Base-by-base conservation (phyloP, 805 yeast genomes). In the Ogataea neopini region DNA sequence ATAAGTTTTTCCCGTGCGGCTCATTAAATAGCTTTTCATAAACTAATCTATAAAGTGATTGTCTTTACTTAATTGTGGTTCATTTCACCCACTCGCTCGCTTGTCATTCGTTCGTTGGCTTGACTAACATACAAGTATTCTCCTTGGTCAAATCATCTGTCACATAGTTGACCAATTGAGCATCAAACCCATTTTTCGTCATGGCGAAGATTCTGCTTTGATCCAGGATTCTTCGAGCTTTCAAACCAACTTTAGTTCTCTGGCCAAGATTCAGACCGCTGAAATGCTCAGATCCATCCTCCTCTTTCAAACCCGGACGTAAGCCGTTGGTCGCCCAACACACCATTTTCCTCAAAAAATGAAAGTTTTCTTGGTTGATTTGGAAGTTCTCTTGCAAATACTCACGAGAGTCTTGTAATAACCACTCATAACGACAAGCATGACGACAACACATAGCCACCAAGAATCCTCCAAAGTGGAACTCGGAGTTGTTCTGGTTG, bases 371-470 rank as follows among this genome's bases (percentile, higher is more conserved):
- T 7, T 50, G 52, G 10, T 53, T 54, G 13, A 76, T 61, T 1
- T 58, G 54, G 44, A 68, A 68, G 3, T 64, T 51, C 0, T 54
- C 49, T 2, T 42, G 38, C 20, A 84, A 61, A 56, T 64, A 79
- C 19, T 56, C 54, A 42, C 69, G 63, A 1, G 84, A 78, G 23
- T 67, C 70, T 0, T 75, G 73, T 13, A 86, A 63, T 13, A 86
- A 70, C 47, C 76, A 72, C n/a, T 73, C 67, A 50, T 80, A 83
- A 34, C 76, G 67, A 58, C 97, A 91, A 17, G 84, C 83, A 60
- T 90, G 97, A 46, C 97, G 75, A 64, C 97, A 90, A 62, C 97
- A 90, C 88, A 91, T 84, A 20, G 97, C 97, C 26, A 90, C 88
- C 23, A 87, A 67, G 52, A 86, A 66, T 0, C 94, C 95, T 3